Evolutionary conservation across 2,329 filamentous ascomycete genomes (phyloP), one percentile per base, ranked within the genome.

Genomic region (Akanthomyces muscarius): DNA sequence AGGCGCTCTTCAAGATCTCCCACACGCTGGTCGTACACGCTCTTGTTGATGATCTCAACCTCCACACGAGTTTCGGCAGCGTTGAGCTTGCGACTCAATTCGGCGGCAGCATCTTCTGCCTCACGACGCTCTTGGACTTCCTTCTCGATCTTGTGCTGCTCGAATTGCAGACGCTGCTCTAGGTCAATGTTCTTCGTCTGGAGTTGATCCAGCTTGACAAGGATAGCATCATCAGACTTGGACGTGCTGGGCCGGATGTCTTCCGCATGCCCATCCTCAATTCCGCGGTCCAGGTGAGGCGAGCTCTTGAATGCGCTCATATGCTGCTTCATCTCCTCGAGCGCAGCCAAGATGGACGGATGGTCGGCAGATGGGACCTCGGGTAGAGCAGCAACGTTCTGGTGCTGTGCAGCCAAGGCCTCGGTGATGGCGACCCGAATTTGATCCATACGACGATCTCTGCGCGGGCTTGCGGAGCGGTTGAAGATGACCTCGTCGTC

Each of bases 401-500:
- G 78, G 57, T 85, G 81, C 62, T 88, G 84, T 11, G 79, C 72
- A 25, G 82, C 81, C 47, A 97, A 77, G 36, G 90, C 92, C 67
- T 98, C 94, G 61, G 88, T 77, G 30, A 94, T 83, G 50, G 86
- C 85, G 28, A 80, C 79, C 61, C 88, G 89, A 67, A 99, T 91
- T 73, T 94, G 92, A 63, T 97, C 92, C 69, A 93, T 75, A 69
- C 86, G 91, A 69, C 88, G 88, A 71, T 96, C 92, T 65, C 88
- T 85, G 63, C 86, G 84, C 21, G 92, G 91, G 68, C 93, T 97
- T 68, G 88, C 82, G 6, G 90, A 89, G 58, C 91, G 87, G 72
- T 86, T 82, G 66, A 81, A 77, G 64, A 77, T 65, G 62, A 86
- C 83, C 63, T 88, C 90, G 25, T 97, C 92, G 67, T 96, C 93